A percentile compares a stretch with the other conserved stretches of the same genome.
Evolutionary conservation across 768 basidiomycete species (phyloP).

Genomic region (Baorangia bicolor): DNA sequence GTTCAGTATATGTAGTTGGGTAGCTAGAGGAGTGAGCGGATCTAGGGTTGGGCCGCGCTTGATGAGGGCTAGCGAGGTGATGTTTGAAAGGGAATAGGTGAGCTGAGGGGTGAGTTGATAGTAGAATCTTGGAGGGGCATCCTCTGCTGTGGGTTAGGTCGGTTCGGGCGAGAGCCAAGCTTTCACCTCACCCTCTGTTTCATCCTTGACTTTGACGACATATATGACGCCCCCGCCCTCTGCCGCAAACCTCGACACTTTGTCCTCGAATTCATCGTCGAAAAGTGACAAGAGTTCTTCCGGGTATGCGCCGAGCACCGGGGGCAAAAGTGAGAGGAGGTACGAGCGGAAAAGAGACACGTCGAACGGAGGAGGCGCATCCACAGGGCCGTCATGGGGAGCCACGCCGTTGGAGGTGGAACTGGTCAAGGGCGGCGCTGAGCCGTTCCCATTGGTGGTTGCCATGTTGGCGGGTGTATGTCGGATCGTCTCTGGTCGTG

Average conservation of each 20-base stretch:
- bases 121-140: slow-evolving; percentile 56
- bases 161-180: neutral
- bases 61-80: slow-evolving; percentile 90
- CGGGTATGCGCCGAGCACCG: slow-evolving; percentile 70
- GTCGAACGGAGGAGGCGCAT: slow-evolving; percentile 56
- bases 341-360: slow-evolving; percentile 68
- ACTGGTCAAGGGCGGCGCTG: slow-evolving; percentile 28
- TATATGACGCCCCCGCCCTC: slow-evolving; percentile 80
- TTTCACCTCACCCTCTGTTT: slow-evolving; percentile 59
- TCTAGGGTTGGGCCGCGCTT: slow-evolving; percentile 87
- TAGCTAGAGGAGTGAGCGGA: slow-evolving; percentile 70
- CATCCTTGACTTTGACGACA: slow-evolving; percentile 76
- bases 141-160: slow-evolving; percentile 47
- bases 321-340: slow-evolving; percentile 70
- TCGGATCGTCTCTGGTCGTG: slow-evolving; percentile 17
- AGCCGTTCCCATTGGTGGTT: slow-evolving; percentile 22
- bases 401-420: slow-evolving; percentile 30
- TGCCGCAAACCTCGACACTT: slow-evolving; percentile 69
- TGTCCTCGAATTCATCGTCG: slow-evolving; percentile 73
- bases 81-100: slow-evolving; percentile 74
- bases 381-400: slow-evolving; percentile 32
- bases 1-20: slow-evolving; percentile 90
- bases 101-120: slow-evolving; percentile 74
- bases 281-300: slow-evolving; percentile 68
- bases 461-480: slow-evolving; percentile 13